These are phyloP conservation scores for Saxispiralis lemnorum DNA, from an alignment of 495 filamentous ascomycete species.

Conservation along the genomic window DNA sequence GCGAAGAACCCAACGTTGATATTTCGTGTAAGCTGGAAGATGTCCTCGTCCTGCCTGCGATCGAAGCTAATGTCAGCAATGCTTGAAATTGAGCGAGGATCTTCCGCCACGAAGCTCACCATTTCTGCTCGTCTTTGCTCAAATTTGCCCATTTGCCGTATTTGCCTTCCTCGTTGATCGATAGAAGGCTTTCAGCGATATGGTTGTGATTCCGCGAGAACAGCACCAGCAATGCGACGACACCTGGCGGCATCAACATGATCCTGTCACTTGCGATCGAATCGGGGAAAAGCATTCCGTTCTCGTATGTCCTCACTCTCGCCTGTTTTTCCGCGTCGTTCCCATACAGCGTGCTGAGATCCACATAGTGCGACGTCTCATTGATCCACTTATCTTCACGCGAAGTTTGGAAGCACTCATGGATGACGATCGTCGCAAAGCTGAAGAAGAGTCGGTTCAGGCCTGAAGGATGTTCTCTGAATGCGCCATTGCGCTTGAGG, in stretches of 20 bases:
- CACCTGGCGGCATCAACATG: conserved; percentile 22
- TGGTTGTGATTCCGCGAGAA: conserved; percentile 23
- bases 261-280: conserved; percentile 20
- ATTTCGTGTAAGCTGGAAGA: conserved; percentile 20
- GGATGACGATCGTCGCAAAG: conserved; percentile 20
- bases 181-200: conserved; percentile 15
- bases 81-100: too few species aligned
- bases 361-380: conserved; percentile 21
- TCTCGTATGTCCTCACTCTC: conserved; percentile 18
- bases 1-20: conserved; percentile 24
- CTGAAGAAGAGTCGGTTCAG: conserved; percentile 21
- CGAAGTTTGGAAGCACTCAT: conserved; percentile 16
- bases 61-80: background rate
- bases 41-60: conserved; percentile 20
- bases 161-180: conserved; percentile 19
- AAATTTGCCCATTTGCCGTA: conserved; percentile 18
- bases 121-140: conserved; percentile 12
- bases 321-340: conserved; percentile 17
- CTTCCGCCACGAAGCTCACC: conserved; percentile 5
- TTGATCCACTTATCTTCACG: conserved; percentile 27
- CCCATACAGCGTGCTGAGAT: conserved; percentile 20
- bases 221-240: conserved; percentile 16
- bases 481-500: conserved; percentile 18
- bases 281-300: conserved; percentile 18
- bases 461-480: conserved; percentile 21